These are phyloP conservation scores for Marchantia polymorpha DNA, from an alignment of 225 moss, liverwort and hornwort genomes.

Conservation along the genomic window DNA sequence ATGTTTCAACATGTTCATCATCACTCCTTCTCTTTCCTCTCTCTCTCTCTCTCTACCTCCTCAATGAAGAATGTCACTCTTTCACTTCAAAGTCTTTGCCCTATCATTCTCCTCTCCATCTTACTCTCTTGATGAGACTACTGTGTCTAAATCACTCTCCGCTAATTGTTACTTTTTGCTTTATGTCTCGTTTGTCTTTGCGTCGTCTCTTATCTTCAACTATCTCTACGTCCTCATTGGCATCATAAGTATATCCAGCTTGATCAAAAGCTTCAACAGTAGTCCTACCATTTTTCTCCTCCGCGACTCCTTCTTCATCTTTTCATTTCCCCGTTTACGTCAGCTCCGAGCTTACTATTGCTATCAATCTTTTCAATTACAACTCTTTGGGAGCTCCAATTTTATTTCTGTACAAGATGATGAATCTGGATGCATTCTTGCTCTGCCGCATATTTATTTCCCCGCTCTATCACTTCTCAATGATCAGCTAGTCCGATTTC, in stretches of 20 bases:
- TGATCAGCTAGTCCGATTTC: constrained; percentile 33
- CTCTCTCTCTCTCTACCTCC: constrained; percentile 69
- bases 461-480: constrained; percentile 64
- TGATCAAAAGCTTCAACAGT: constrained; percentile 53
- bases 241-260: constrained; percentile 69
- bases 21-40: constrained; percentile 66
- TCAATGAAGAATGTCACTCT: constrained; percentile 67
- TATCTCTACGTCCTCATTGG: constrained; percentile 81
- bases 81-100: constrained; percentile 75
- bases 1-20: constrained; percentile 55
- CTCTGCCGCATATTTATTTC: constrained; percentile 77
- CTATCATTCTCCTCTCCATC: constrained; percentile 73
- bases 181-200: constrained; percentile 72
- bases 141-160: constrained; percentile 66
- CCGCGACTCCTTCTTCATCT: constrained; percentile 64
- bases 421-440: constrained; percentile 58
- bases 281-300: constrained; percentile 55
- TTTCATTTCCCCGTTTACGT: constrained; percentile 64
- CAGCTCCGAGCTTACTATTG: constrained; percentile 52
- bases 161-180: constrained; percentile 48
- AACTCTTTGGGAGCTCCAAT: constrained; percentile 38
- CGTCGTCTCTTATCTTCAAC: constrained; percentile 86
- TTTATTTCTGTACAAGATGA: constrained; percentile 68
- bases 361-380: constrained; percentile 56
- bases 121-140: constrained; percentile 71